Evolutionary conservation across 1,284 basidiomycete species (phyloP).

Genomic region (Spongiforma sp.): DNA sequence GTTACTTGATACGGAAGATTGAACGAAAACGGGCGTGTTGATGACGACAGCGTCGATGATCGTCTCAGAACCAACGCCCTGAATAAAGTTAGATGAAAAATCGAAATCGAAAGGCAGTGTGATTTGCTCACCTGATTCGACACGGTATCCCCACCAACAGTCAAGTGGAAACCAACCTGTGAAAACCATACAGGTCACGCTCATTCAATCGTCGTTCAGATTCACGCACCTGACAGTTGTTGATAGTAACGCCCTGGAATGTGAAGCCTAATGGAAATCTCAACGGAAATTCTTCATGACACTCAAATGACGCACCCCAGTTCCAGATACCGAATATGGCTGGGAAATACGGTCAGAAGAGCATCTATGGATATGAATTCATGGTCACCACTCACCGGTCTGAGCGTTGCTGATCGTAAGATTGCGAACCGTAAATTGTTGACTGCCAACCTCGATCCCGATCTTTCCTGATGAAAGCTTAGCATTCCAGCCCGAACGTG

Average conservation of each 20-base stretch:
- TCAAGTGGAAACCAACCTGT: slow-evolving; percentile 50
- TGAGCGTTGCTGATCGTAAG: slow-evolving; percentile 55
- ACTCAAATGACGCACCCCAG: slow-evolving; percentile 42
- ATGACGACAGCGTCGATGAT: slow-evolving; percentile 54
- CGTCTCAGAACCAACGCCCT: slow-evolving; percentile 50
- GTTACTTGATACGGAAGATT: slow-evolving; percentile 36
- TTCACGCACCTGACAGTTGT: slow-evolving; percentile 49
- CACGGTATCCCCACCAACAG: slow-evolving; percentile 41
- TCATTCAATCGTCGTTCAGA: background rate
- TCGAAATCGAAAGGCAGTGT: background rate
- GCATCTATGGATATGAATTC: background rate
- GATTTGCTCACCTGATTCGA: slow-evolving; percentile 33
- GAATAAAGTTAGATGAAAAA: slow-evolving; percentile 1
- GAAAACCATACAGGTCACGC: slow-evolving; percentile 7
- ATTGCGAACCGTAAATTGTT: slow-evolving; percentile 62
- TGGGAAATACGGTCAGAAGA: slow-evolving; percentile 18
- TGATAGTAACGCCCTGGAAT: slow-evolving; percentile 53
- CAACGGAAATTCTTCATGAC: background rate
- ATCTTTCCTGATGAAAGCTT: slow-evolving; percentile 36
- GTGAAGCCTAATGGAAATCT: slow-evolving; percentile 44
- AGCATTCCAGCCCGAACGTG: too few species aligned
- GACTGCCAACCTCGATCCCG: slow-evolving; percentile 55
- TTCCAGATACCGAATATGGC: slow-evolving; percentile 50
- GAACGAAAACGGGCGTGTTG: slow-evolving; percentile 38
- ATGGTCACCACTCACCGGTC: slow-evolving; percentile 37